Base-by-base conservation (phyloP, 2,329 filamentous ascomycete genomes). In the Talaromyces sp. region DNA sequence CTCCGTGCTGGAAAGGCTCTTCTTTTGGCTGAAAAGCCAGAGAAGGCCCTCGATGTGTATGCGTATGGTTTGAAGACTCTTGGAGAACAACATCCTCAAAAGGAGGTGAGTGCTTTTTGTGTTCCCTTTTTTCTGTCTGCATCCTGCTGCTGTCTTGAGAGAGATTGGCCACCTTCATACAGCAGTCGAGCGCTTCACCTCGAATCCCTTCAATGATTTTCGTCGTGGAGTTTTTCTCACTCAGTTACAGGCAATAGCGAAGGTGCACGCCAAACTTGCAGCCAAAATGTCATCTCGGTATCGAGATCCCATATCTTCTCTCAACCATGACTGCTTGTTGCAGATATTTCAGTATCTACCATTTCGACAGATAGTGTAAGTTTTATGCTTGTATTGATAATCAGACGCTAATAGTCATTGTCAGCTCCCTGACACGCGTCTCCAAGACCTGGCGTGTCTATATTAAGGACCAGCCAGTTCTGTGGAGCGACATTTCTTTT, bases 11-110 rank as follows among this genome's bases (percentile, higher is more conserved):
- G 81, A 2, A 82, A 82, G 64, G 72, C 79, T 6, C 75, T 82
- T 31, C 68, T 77, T 11, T 66, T 78, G 65, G 81, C 83, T 75
- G 77, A 79, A 11, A 86, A 84, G 70, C 72, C 76, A 2, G 78
- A 82, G n/a, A 81, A 80, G 27, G 87, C 87, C 6, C 70, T 85
- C 13, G 79, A 82, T 11, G 81, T 87, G 27, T 88, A 87, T 73
- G 79, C 82, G 31, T 83, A 85, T 70, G 87, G 84, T n/a, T 74
- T 88, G 68, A 84, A 82, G 66, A 80, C 77, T 54, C 76, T 87
- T 22, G 75, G 80, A 10, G 71, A 75, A n/a, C 72, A 76, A 35
- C 76, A 81, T 63, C 66, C 72, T 9, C 62, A 69, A 69, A 66
- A 77, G 77, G 57, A 64, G 69, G 70, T 65, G 19, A 59, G 59